Percentiles rank a stretch among this genome's conserved stretches.
Conservation (phyloP, 495 filamentous ascomycete species). For the Tuber microsphaerosporum region DNA sequence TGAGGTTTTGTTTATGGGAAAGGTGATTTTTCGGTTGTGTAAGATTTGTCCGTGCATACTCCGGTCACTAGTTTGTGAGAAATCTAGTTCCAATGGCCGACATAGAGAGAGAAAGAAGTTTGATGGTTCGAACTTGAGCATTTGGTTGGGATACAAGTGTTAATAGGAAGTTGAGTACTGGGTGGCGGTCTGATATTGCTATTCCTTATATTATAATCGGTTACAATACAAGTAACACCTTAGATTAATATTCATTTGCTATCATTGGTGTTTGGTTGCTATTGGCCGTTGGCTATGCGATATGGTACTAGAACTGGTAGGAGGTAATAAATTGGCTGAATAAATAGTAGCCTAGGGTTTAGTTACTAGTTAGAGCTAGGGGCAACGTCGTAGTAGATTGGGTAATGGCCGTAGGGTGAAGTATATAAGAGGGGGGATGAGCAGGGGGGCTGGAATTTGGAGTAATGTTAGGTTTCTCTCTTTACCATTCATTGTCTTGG, state of each 20-base stretch:
- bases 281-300: background rate
- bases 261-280: background rate
- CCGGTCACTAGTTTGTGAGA: background rate
- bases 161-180: background rate
- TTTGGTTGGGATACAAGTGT: background rate
- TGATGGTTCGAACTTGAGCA: background rate
- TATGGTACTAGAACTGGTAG: background rate
- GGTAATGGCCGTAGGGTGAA: background rate
- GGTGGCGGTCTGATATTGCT: conserved; percentile 3
- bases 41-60: background rate
- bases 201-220: background rate
- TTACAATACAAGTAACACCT: background rate
- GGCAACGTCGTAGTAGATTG: background rate
- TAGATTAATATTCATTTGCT: background rate
- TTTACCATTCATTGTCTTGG: background rate
- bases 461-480: background rate
- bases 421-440: background rate
- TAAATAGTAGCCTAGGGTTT: background rate
- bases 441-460: background rate
- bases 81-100: background rate
- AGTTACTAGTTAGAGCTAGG: background rate
- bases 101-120: background rate
- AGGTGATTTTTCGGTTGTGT: background rate
- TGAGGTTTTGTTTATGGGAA: background rate
- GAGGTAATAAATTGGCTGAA: background rate